phyloP scores from a whole-genome alignment of 495 filamentous ascomycete species.

The Talaromyces trachyspermus region DNA sequence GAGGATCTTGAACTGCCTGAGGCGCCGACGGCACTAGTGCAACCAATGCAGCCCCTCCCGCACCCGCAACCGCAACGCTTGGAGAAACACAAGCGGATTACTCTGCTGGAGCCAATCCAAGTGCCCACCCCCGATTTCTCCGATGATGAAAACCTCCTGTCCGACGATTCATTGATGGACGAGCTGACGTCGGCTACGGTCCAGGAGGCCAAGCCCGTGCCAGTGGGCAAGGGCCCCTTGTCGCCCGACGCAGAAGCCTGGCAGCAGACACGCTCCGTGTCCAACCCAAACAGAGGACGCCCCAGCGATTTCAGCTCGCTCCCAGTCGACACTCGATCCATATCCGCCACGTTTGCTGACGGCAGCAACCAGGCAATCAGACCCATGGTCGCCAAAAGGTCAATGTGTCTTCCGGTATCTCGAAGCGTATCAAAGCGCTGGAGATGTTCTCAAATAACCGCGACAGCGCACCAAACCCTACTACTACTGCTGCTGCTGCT shows the following conservation, averaged over 20 bases:
- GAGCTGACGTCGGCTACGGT: slow-evolving; percentile 77
- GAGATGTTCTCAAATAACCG: slow-evolving; percentile 59
- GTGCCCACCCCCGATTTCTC: slow-evolving; percentile 48
- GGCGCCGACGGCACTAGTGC: no score
- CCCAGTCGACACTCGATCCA: slow-evolving; percentile 32
- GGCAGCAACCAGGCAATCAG: slow-evolving; percentile 15
- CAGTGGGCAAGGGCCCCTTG: slow-evolving; percentile 79
- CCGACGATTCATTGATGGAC: slow-evolving; percentile 84
- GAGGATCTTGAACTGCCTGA: no score
- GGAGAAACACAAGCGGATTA: slow-evolving; percentile 40
- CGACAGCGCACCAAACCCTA: slow-evolving; percentile 25
- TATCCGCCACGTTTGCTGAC: slow-evolving; percentile 29
- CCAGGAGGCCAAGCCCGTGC: slow-evolving; percentile 76
- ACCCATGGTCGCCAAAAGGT: slow-evolving; percentile 55
- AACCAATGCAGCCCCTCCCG: no score
- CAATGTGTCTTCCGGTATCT: slow-evolving; percentile 82
- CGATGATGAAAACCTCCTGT: slow-evolving; percentile 57
- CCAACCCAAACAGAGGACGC: slow-evolving; percentile 34
- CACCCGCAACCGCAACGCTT: neutral
- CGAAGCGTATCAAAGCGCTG: slow-evolving; percentile 80
- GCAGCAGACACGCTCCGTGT: slow-evolving; percentile 47
- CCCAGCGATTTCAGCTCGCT: slow-evolving; percentile 32
- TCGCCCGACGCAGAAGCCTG: slow-evolving; percentile 43
- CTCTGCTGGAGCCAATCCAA: slow-evolving; percentile 49
- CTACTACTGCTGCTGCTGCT: slow-evolving; percentile 18